phyloP scores from a whole-genome alignment of 495 filamentous ascomycete species.

The Lineolata rhizophorae region DNA sequence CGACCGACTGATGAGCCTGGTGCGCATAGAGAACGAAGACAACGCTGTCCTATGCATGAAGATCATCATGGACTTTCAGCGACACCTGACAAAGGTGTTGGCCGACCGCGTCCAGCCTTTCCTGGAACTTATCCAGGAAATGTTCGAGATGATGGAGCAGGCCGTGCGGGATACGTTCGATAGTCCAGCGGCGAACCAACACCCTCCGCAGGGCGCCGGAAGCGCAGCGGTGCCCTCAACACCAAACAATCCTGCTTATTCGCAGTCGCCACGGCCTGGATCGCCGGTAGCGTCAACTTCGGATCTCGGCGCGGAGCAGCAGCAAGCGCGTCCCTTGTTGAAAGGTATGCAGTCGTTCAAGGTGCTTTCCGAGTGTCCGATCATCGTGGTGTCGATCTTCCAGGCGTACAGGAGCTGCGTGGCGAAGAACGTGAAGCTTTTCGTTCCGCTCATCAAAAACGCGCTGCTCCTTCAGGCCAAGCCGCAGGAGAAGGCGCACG shows the following conservation, averaged over 20 bases:
- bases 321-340: conserved; percentile 53
- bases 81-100: conserved; percentile 71
- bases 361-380: conserved; percentile 90
- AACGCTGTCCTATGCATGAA: conserved; percentile 97
- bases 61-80: conserved; percentile 86
- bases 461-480: conserved; percentile 77
- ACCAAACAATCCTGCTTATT: conserved; percentile 50
- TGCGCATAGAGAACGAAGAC: conserved; percentile 86
- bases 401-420: conserved; percentile 71
- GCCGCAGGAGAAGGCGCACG: conserved; percentile 81
- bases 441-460: conserved; percentile 82
- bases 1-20: conserved; percentile 69
- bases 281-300: conserved; percentile 61
- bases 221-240: conserved; percentile 55
- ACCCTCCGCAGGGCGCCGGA: no score
- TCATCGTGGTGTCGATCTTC: conserved; percentile 96
- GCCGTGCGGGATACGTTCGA: conserved; percentile 90
- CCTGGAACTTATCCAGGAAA: conserved; percentile 76
- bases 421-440: conserved; percentile 65
- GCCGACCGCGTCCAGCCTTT: conserved; percentile 68
- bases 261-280: conserved; percentile 69
- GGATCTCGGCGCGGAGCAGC: conserved; percentile 61
- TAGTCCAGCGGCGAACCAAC: conserved; percentile 35
- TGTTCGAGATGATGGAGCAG: conserved; percentile 84
- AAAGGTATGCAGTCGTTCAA: conserved; percentile 98